Evolutionary conservation across 495 filamentous ascomycete species (phyloP).

Genomic region (Podospora comata): DNA sequence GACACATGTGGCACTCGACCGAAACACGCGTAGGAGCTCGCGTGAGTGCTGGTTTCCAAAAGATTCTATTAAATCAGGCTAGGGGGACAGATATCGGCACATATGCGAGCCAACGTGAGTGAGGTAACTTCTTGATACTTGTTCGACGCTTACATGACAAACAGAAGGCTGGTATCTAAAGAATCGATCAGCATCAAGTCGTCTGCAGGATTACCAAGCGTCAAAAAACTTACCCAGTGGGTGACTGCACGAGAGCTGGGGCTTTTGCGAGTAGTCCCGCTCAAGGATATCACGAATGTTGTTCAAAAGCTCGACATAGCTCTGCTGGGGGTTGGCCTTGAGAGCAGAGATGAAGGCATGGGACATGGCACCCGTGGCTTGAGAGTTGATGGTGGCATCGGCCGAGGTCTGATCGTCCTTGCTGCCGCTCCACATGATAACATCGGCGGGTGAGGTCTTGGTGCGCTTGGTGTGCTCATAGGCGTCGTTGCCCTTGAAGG

Average conservation of each 20-base stretch:
- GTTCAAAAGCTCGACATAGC: constrained; percentile 90
- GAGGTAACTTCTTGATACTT: too few species aligned
- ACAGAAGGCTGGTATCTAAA: constrained; percentile 43
- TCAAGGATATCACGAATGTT: constrained; percentile 86
- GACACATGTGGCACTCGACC: neutral
- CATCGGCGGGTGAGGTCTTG: constrained; percentile 94
- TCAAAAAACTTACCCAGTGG: constrained; percentile 68
- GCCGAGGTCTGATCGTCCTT: constrained; percentile 94
- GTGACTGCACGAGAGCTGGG: constrained; percentile 94
- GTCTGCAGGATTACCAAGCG: constrained; percentile 17
- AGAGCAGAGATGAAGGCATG: constrained; percentile 89
- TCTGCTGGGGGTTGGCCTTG: constrained; percentile 92
- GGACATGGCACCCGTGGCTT: constrained; percentile 97
- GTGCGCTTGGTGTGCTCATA: constrained; percentile 79
- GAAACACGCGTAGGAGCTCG: neutral
- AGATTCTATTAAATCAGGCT: neutral
- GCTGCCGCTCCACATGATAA: constrained; percentile 96
- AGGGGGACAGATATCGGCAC: neutral
- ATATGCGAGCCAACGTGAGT: too few species aligned
- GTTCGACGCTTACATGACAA: constrained; percentile 42
- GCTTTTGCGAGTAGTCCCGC: constrained; percentile 89
- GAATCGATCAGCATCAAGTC: constrained; percentile 8
- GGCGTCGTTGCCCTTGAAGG: constrained; percentile 77
- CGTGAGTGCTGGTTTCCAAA: neutral
- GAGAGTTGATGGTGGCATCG: constrained; percentile 62